Conservation (phyloP, 106 monocot species). For the Acanthochlamys bracteata region DNA sequence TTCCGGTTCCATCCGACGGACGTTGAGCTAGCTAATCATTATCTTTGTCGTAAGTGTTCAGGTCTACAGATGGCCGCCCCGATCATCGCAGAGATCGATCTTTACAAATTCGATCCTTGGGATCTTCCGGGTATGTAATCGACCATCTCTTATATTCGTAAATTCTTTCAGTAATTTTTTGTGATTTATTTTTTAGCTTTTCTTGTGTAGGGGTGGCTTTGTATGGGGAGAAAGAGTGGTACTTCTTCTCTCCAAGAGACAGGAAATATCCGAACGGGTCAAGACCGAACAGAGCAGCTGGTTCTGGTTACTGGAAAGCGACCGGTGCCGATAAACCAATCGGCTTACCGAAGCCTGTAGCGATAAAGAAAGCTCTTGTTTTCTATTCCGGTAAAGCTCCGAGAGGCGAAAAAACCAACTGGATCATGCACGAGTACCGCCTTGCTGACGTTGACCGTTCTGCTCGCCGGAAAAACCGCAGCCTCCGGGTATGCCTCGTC, state of each 20-base stretch:
- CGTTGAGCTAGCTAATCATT: slow-evolving; percentile 74
- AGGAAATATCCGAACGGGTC: slow-evolving; percentile 92
- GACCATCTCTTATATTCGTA: not conserved
- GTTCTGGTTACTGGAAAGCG: slow-evolving; percentile 89
- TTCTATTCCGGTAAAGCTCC: slow-evolving; percentile 86
- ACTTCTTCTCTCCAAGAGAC: slow-evolving; percentile 82
- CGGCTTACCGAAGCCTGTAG: slow-evolving; percentile 51
- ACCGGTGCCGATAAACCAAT: slow-evolving; percentile 83
- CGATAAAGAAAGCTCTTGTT: slow-evolving; percentile 78
- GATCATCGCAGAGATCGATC: slow-evolving; percentile 74
- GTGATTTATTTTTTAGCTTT: not conserved
- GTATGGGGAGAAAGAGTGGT: slow-evolving; percentile 86
- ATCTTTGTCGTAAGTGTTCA: slow-evolving; percentile 61
- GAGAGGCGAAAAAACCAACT: slow-evolving; percentile 52
- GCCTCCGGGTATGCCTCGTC: slow-evolving; percentile 39
- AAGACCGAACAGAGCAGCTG: slow-evolving; percentile 82
- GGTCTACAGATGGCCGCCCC: slow-evolving; percentile 36
- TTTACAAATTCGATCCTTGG: slow-evolving; percentile 78
- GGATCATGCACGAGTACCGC: slow-evolving; percentile 70
- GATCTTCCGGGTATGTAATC: slow-evolving; percentile 46
- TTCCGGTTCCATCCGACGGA: slow-evolving; percentile 92
- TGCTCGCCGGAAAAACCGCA: slow-evolving; percentile 34
- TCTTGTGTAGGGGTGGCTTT: slow-evolving; percentile 30
- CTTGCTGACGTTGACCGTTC: slow-evolving; percentile 49
- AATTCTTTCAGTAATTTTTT: not conserved